Evolutionary conservation across 257 asterid species (phyloP), one percentile per base, ranked within the genome.

Genomic region (Verbena officinalis): DNA sequence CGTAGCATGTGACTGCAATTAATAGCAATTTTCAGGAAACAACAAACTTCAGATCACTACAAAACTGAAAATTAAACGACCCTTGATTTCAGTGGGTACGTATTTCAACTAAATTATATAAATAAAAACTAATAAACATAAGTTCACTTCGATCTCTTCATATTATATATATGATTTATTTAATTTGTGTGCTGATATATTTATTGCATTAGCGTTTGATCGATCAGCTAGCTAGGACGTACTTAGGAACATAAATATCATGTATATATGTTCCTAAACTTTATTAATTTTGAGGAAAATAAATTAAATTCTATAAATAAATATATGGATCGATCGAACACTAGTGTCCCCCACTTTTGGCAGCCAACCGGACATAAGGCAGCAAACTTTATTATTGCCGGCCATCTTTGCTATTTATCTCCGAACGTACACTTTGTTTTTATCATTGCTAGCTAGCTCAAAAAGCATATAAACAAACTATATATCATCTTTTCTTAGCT

Each of bases 1-100:
- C 45, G 14, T 24, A 54, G 73, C 84, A 78, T 80, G 81, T 83
- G 90, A 74, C 59, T 34, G 64, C 78, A 69, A 72, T 65, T 51
- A 75, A 62, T 75, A 20, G 55, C 33, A 38, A 50, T 13, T 40
- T 56, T 31, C 42, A 24, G 51, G 12, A 65, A 21, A 36, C 40
- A 42, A 68, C 62, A 51, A 69, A 55, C 68, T 43, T 58, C 67
- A 22, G 64, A 27, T 16, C 6, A 12, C n/a, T 39, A 17, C 13
- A 62, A 53, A 4, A 17, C 12, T 19, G 39, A 15, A 27, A 51
- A 39, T 51, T n/a, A n/a, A n/a, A n/a, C n/a, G n/a, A n/a, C 63
- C 49, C 40, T 44, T 44, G 14, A 40, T 43, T 53, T 62, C 57
- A 14, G 33, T 39, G 51, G 22, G 30, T 13, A n/a, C n/a, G n/a